Evolutionary conservation across 352 stramenopile genomes (phyloP).

Genomic region (Pythium brassicae): DNA sequence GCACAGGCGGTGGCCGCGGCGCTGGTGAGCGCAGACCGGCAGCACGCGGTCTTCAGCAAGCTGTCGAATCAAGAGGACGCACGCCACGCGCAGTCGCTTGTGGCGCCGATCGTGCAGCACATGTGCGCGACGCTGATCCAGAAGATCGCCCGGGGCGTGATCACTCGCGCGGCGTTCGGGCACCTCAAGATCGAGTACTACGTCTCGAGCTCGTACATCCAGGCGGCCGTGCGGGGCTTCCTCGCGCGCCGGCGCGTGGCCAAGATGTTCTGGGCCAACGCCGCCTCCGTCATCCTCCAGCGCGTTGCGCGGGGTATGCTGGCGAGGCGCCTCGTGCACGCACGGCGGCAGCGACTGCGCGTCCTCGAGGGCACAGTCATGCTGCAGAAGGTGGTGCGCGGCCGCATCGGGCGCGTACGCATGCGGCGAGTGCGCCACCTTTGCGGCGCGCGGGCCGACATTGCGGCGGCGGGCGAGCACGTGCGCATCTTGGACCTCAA

Average conservation of each 20-base stretch:
- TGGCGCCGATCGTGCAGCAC: slow-evolving; percentile 40
- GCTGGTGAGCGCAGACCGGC: background rate
- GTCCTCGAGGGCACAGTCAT: slow-evolving; percentile 20
- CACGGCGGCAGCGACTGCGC: slow-evolving; percentile 14
- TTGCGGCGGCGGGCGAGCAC: slow-evolving; percentile 16
- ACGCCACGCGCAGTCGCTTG: slow-evolving; percentile 13
- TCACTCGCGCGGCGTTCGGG: slow-evolving; percentile 51
- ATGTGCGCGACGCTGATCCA: slow-evolving; percentile 81
- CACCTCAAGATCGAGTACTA: slow-evolving; percentile 63
- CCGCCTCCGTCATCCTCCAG: slow-evolving; percentile 56
- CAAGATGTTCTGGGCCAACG: slow-evolving; percentile 62
- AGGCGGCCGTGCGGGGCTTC: slow-evolving; percentile 64
- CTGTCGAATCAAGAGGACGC: slow-evolving; percentile 20
- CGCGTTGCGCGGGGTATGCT: slow-evolving; percentile 48
- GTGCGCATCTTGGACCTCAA: slow-evolving; percentile 39
- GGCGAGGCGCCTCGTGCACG: slow-evolving; percentile 27
- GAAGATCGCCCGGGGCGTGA: slow-evolving; percentile 61
- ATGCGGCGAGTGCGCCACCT: slow-evolving; percentile 56
- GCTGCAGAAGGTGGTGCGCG: slow-evolving; percentile 60
- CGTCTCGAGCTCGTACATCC: slow-evolving; percentile 75
- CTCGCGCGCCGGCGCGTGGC: slow-evolving; percentile 54
- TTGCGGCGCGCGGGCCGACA: slow-evolving; percentile 20
- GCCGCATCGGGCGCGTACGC: slow-evolving; percentile 47
- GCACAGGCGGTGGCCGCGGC: background rate
- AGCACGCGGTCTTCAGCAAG: background rate